Base-by-base conservation (phyloP, 2,329 filamentous ascomycete genomes). In the Phoma sp. region DNA sequence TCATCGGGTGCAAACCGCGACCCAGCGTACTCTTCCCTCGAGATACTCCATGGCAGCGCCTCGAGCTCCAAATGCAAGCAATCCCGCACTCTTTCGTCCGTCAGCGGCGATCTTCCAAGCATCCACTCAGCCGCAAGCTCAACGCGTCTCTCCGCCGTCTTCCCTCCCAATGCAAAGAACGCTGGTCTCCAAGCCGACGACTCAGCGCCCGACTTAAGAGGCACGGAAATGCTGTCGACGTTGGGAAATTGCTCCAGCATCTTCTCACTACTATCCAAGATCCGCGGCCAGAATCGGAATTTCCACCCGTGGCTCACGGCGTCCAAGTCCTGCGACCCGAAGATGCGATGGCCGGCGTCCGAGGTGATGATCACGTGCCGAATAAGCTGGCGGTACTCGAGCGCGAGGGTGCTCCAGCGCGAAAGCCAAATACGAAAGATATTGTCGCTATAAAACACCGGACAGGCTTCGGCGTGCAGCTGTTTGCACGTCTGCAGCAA, bases 401-500 rank as follows among this genome's bases (percentile, higher is more conserved):
- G 49, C 1, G 61, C 58, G n/a, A 49, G 36, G 2, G 57, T 47
- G 0, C 48, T 35, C 9, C 62, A 47, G 24, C 32, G 56, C 22
- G 61, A 30, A 4, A 52, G 58, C 54, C 64, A 69, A 10, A 70
- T 40, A 1, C 61, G 58, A 69, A 82, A 83, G 23, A 72, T 74
- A 60, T 83, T 83, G 14, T 61, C 58, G 25, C 75, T 73, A 55
- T 82, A 84, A 4, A 83, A 71, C 4, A 82, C 71, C 2, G 75
- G 74, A 4, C 68, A 69, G 8, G 71, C 70, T 66, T 82, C 80
- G 22, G 62, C 44, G 52, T 79, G 67, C 30, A 79, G 65, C 49
- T 78, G 78, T 25, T 70, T 70, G 63, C 75, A 79, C 4, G 75
- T 75, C 18, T 59, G 62, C 9, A 81, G 25, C 4, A 73, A 47